Percentiles rank a stretch among this genome's conserved stretches.
These are phyloP conservation scores for Chlorella vulgaris DNA, from an alignment of 139 green algal genomes.

Conservation along the genomic window DNA sequence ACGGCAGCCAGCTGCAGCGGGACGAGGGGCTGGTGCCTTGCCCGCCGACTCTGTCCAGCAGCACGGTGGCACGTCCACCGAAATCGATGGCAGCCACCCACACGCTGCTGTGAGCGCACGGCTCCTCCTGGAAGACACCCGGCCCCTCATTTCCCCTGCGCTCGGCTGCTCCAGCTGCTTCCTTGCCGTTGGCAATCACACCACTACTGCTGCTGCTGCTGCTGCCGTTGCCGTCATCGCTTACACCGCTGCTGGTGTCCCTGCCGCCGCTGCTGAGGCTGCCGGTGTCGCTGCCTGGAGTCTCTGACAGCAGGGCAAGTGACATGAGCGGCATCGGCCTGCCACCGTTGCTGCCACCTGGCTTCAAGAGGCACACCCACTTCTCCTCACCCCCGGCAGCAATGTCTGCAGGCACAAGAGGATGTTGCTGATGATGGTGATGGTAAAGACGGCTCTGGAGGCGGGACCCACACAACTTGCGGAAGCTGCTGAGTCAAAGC, in stretches of 20 bases:
- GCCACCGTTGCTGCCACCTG: not conserved
- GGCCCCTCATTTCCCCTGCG: no score
- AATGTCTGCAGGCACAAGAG: not conserved
- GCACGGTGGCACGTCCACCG: not conserved
- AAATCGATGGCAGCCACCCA: constrained; percentile 1
- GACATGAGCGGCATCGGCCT: not conserved
- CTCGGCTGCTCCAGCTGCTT: no score
- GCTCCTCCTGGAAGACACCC: no score
- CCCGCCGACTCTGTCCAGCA: not conserved
- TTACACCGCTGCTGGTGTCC: not conserved
- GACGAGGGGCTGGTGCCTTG: not conserved
- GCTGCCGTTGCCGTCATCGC: no score
- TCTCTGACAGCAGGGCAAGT: not conserved
- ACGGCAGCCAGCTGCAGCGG: not conserved
- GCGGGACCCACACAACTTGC: no score
- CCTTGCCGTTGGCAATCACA: no score
- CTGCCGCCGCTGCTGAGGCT: not conserved
- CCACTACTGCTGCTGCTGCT: no score
- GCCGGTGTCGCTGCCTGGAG: not conserved
- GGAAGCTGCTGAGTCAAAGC: no score
- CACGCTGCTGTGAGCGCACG: no score
- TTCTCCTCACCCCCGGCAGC: not conserved
- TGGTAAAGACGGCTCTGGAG: not conserved
- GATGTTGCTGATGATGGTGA: not conserved
- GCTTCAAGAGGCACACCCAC: constrained; percentile 6